Percentiles rank a stretch among this genome's conserved stretches.
Conservation (phyloP, 169 alveolate genomes). For the Eimeria tenella region DNA sequence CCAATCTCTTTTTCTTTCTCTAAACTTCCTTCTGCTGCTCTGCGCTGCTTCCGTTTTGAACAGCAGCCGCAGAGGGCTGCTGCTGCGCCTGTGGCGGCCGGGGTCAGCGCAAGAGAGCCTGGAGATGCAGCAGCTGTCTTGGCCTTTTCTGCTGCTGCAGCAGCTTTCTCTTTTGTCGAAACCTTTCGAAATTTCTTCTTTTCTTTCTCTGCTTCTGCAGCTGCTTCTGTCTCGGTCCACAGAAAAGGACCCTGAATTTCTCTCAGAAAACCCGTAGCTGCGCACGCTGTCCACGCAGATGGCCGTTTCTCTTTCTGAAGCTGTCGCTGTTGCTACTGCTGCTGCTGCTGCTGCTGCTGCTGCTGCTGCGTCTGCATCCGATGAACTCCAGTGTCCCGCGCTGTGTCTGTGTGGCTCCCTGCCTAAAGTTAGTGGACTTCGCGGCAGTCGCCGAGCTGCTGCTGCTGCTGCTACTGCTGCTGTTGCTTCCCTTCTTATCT, state of each 20-base stretch:
- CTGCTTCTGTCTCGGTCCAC: neutral
- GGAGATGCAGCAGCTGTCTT: neutral
- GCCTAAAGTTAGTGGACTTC: neutral
- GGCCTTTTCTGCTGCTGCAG: neutral
- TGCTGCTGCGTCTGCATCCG: neutral
- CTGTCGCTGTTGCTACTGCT: neutral
- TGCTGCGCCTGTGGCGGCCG: neutral
- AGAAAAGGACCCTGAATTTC: too few species aligned
- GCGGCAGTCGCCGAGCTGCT: conserved; percentile 34
- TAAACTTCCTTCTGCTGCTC: neutral
- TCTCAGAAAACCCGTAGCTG: too few species aligned
- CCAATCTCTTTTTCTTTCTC: neutral
- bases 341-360: conserved; percentile 30
- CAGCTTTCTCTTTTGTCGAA: neutral
- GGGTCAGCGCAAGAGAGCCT: conserved; percentile 9
- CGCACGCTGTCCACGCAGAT: too few species aligned
- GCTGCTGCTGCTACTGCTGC: conserved; percentile 11
- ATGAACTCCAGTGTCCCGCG: neutral
- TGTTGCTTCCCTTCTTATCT: neutral
- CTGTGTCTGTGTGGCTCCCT: neutral
- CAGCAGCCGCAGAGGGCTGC: neutral
- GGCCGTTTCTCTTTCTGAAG: neutral
- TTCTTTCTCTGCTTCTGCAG: neutral
- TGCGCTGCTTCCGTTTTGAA: neutral
- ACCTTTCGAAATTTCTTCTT: neutral